These are phyloP conservation scores for Aureobasidium sp. DNA, from an alignment of 2,329 filamentous ascomycete species.

Conservation along the genomic window DNA sequence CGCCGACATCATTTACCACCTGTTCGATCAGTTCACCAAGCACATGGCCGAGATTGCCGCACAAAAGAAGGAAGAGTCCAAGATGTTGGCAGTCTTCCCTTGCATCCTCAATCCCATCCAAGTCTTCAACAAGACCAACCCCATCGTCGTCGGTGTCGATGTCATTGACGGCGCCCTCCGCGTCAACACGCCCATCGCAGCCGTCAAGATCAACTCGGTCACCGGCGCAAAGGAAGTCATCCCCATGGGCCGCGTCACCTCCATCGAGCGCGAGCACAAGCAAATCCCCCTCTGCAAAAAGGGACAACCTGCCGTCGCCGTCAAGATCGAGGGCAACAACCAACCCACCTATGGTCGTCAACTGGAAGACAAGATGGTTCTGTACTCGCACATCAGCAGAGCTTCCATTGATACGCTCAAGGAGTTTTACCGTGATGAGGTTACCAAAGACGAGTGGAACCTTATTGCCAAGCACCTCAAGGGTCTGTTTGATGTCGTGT, in stretches of 20 bases:
- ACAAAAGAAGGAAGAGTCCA: slow-evolving; percentile 93
- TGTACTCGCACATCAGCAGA: slow-evolving; percentile 84
- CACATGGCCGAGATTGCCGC: slow-evolving; percentile 84
- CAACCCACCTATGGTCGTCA: slow-evolving; percentile 94
- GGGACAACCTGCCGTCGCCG: slow-evolving; percentile 90
- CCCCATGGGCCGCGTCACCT: slow-evolving; percentile 84
- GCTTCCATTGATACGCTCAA: slow-evolving; percentile 91
- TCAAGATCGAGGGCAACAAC: slow-evolving; percentile 93
- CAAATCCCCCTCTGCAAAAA: slow-evolving; percentile 87
- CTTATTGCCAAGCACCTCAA: slow-evolving; percentile 87
- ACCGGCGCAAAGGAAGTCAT: slow-evolving; percentile 81
- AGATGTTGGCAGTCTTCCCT: slow-evolving; percentile 93
- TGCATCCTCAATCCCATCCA: slow-evolving; percentile 84
- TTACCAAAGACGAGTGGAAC: slow-evolving; percentile 87
- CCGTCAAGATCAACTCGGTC: slow-evolving; percentile 70
- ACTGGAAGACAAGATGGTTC: slow-evolving; percentile 78
- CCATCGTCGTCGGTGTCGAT: slow-evolving; percentile 92
- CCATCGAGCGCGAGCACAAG: slow-evolving; percentile 97
- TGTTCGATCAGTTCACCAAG: slow-evolving; percentile 93
- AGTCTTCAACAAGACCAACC: slow-evolving; percentile 96
- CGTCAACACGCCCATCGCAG: slow-evolving; percentile 83
- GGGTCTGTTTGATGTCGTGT: slow-evolving; percentile 81
- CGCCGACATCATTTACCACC: slow-evolving; percentile 97
- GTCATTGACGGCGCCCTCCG: slow-evolving; percentile 83
- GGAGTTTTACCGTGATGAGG: slow-evolving; percentile 85